Percentiles rank a stretch among this genome's conserved stretches.
phyloP scores from a whole-genome alignment of 371 early-diverging fungal genomes.

The Enterospora canceri region DNA sequence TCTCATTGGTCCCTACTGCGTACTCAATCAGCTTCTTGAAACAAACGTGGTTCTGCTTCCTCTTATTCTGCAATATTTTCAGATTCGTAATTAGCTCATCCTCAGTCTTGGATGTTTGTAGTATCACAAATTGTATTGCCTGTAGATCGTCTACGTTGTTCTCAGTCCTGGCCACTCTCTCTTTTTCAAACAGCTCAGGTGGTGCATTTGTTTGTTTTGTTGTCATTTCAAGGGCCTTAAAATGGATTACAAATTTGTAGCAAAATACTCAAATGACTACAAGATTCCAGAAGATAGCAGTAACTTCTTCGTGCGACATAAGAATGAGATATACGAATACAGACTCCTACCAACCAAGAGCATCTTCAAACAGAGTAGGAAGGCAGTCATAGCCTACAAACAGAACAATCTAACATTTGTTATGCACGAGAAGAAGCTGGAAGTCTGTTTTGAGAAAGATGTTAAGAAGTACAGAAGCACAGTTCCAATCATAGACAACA shows the following conservation, averaged over 20 bases:
- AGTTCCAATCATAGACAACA: neutral
- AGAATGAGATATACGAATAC: neutral
- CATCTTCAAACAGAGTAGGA: neutral
- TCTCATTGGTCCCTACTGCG: conserved; percentile 20
- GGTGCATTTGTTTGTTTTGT: neutral
- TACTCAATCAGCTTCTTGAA: conserved; percentile 39
- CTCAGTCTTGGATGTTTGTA: conserved; percentile 28
- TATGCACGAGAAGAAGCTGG: neutral
- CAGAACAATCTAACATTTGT: neutral
- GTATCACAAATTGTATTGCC: conserved; percentile 37
- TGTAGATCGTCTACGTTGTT: conserved; percentile 27
- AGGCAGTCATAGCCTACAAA: neutral
- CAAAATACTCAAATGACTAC: neutral
- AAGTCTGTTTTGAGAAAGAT: neutral
- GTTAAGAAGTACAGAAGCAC: neutral
- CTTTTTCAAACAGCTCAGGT: conserved; percentile 51
- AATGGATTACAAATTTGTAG: neutral
- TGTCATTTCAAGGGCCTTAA: neutral
- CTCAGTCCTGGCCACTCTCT: conserved; percentile 46
- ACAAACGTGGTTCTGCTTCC: conserved; percentile 42
- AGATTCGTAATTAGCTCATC: conserved; percentile 28
- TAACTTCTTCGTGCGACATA: neutral
- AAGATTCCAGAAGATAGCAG: neutral
- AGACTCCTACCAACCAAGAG: neutral
- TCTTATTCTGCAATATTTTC: conserved; percentile 41